Evolutionary conservation across 441 rosid genomes (phyloP).

Genomic region (Corymbia calophylla): DNA sequence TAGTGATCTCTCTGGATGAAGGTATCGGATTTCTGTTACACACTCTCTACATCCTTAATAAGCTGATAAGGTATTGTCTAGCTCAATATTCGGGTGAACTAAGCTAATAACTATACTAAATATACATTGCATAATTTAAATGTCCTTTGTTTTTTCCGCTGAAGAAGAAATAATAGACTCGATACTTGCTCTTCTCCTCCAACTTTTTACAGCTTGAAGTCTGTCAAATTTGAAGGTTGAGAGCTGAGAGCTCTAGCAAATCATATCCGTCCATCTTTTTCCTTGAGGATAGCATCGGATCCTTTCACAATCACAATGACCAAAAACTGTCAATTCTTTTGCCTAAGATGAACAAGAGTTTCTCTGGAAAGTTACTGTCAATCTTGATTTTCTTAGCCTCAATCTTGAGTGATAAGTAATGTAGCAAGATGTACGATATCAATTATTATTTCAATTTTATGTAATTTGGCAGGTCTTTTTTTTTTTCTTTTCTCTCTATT

Average conservation of each 20-base stretch:
- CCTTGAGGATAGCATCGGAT: not conserved
- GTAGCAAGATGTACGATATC: not conserved
- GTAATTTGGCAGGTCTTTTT: not conserved
- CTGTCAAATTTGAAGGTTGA: not conserved
- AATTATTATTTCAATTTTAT: not conserved
- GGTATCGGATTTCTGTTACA: no score
- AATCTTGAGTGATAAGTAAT: not conserved
- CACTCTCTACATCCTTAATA: not conserved
- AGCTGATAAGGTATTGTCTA: not conserved
- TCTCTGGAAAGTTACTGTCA: not conserved
- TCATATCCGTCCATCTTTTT: not conserved
- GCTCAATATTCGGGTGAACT: not conserved
- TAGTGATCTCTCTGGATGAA: no score
- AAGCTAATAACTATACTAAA: not conserved
- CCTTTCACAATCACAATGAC: not conserved
- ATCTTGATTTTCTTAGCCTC: not conserved
- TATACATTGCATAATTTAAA: not conserved
- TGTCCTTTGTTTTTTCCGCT: not conserved
- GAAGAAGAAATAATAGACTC: not conserved
- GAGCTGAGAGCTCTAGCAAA: not conserved
- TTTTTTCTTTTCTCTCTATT: accelerated
- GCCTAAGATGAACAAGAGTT: not conserved
- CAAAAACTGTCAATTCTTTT: not conserved
- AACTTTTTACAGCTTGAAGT: not conserved
- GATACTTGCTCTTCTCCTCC: not conserved